phyloP scores from a whole-genome alignment of 345 rosid species.

The Euclidium syriacum region DNA sequence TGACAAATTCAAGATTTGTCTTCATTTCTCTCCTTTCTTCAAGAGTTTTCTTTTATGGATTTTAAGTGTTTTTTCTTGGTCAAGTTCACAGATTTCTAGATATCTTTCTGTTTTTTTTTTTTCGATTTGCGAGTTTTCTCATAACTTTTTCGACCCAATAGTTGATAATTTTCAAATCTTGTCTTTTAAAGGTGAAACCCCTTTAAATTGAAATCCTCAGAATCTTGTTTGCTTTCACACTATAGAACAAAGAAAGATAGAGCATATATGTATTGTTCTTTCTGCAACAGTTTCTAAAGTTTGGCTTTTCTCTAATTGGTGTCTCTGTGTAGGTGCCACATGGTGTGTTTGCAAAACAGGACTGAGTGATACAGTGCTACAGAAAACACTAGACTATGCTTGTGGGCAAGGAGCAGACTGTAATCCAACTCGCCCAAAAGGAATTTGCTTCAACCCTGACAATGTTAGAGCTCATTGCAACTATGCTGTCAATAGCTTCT shows the following conservation, averaged over 20 bases:
- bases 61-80: neutral
- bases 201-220: neutral
- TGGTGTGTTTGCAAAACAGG: conserved; percentile 91
- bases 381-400: conserved; percentile 78
- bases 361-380: conserved; percentile 48
- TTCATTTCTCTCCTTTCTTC: neutral
- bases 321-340: conserved; percentile 42
- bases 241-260: neutral
- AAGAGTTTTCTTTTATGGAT: neutral
- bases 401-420: conserved; percentile 99
- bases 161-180: neutral
- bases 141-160: neutral
- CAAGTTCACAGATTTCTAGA: neutral
- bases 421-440: conserved; percentile 47
- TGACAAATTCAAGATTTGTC: neutral
- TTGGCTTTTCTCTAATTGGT: neutral
- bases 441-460: conserved; percentile 70
- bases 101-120: neutral
- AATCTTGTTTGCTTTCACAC: conserved; percentile 13
- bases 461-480: conserved; percentile 68
- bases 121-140: neutral
- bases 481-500: conserved; percentile 91
- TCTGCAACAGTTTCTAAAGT: neutral
- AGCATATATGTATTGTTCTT: neutral
- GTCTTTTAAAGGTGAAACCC: neutral